A percentile compares a stretch with the other conserved stretches of the same genome.
These are phyloP conservation scores for Orobanche coerulescens DNA, from an alignment of 257 asterid genomes.

Conservation along the genomic window DNA sequence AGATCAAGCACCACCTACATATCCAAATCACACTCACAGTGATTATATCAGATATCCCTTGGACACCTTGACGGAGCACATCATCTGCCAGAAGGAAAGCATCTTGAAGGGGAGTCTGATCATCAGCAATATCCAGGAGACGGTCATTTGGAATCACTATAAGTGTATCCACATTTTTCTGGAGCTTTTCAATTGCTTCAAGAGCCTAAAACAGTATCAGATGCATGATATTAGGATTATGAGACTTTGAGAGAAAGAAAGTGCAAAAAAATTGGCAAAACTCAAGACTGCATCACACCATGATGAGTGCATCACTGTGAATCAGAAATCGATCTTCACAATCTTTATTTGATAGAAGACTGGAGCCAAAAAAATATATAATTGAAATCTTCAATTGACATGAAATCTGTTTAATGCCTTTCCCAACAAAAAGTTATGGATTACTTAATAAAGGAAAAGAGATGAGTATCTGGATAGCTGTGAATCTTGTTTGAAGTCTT, in stretches of 20 bases:
- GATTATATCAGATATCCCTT: slow-evolving; percentile 96
- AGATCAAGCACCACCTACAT: neutral
- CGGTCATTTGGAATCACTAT: slow-evolving; percentile 98
- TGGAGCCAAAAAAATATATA: neutral
- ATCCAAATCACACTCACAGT: slow-evolving; percentile 38
- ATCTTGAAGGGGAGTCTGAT: slow-evolving; percentile 90
- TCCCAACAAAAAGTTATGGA: too few relatives aligned
- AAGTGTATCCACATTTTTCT: slow-evolving; percentile 90
- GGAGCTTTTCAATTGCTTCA: slow-evolving; percentile 95
- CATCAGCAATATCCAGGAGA: slow-evolving; percentile 85
- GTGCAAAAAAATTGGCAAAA: neutral
- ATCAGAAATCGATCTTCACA: neutral
- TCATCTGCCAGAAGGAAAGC: slow-evolving; percentile 99
- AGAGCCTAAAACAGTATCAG: slow-evolving; percentile 53
- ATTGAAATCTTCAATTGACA: neutral
- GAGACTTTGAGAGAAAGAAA: neutral
- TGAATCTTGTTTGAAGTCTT: neutral
- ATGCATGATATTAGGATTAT: slow-evolving; percentile 1
- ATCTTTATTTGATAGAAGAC: neutral
- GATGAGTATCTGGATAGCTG: neutral
- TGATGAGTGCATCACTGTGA: slow-evolving; percentile 7
- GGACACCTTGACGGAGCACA: slow-evolving; percentile 95
- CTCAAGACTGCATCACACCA: slow-evolving; percentile 5
- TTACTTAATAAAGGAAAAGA: neutral
- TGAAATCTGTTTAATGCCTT: neutral